These are phyloP conservation scores for Deinandra increscens DNA, from an alignment of 129 eudicot genomes.

Conservation along the genomic window DNA sequence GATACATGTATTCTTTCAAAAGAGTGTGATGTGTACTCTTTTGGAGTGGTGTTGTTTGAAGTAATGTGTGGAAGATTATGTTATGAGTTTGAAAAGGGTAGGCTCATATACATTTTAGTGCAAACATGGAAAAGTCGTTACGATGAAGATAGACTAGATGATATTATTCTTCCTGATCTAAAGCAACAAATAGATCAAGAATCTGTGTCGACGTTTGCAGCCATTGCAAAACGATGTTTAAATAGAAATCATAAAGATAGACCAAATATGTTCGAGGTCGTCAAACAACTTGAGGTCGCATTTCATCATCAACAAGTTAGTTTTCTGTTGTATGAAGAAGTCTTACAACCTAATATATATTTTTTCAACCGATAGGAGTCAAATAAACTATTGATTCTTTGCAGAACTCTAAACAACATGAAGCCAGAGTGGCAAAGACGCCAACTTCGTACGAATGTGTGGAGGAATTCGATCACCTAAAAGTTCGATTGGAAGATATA, in stretches of 20 bases:
- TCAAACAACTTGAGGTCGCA: conserved; percentile 2
- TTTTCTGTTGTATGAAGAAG: background rate
- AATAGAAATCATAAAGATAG: background rate
- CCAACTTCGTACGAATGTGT: background rate
- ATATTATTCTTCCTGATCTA: conserved; percentile 12
- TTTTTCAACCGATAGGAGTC: background rate
- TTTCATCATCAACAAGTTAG: conserved; percentile 13
- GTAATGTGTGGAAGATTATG: conserved; percentile 15
- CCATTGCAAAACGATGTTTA: background rate
- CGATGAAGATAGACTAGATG: conserved; percentile 10
- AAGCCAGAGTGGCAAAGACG: background rate
- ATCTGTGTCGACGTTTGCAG: background rate
- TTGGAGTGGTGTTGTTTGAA: conserved; percentile 25
- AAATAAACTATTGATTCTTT: background rate
- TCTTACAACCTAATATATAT: background rate
- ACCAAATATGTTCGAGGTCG: conserved; percentile 3
- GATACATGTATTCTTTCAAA: background rate
- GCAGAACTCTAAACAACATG: background rate
- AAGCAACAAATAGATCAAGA: conserved; percentile 12
- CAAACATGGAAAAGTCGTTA: background rate
- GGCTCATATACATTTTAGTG: background rate
- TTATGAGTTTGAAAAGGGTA: background rate
- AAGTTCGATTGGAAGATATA: conserved; percentile 12
- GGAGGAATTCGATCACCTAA: conserved; percentile 3
- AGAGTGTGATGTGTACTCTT: conserved; percentile 20